A percentile compares a stretch with the other conserved stretches of the same genome.
phyloP scores from a whole-genome alignment of 2,329 filamentous ascomycete species.

The Phialophora macrospora region DNA sequence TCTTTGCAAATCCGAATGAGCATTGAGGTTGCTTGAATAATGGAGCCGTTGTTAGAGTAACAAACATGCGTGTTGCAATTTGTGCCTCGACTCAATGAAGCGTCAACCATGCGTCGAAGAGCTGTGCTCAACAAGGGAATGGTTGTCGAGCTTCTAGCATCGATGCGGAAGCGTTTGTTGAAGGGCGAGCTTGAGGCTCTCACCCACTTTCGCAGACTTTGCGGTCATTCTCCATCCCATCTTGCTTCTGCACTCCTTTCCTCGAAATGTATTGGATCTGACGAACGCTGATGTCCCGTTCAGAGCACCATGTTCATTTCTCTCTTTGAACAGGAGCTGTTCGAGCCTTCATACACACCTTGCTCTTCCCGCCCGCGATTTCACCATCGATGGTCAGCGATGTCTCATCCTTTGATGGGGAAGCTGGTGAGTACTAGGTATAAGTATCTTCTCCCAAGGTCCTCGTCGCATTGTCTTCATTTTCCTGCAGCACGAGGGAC shows the following conservation, averaged over 20 bases:
- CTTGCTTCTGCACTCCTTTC: not conserved
- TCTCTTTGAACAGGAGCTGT: not conserved
- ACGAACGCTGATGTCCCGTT: not conserved
- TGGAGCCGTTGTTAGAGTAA: not conserved
- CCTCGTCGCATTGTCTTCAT: not conserved
- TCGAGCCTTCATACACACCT: not conserved
- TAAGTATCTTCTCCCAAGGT: conserved; percentile 3
- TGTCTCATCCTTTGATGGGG: conserved; percentile 14
- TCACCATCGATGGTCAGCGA: conserved; percentile 18
- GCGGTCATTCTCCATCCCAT: conserved; percentile 10
- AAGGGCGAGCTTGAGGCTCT: not conserved
- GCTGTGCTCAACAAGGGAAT: not conserved
- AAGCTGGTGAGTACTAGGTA: not conserved
- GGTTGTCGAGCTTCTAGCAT: not conserved
- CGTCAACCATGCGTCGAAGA: not conserved
- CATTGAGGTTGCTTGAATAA: not conserved
- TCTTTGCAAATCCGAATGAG: not conserved
- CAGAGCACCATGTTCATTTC: not conserved
- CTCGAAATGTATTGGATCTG: conserved; percentile 1
- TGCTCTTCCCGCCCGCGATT: conserved; percentile 3
- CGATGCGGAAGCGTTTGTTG: not conserved
- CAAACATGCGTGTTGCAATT: not conserved
- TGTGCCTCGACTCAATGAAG: not conserved
- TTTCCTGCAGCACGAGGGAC: not conserved
- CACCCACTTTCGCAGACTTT: conserved; percentile 4